A percentile compares a stretch with the other conserved stretches of the same genome.
phyloP scores from a whole-genome alignment of 192 early-diverging fungal genomes.

The Pilobolus umbonatus region DNA sequence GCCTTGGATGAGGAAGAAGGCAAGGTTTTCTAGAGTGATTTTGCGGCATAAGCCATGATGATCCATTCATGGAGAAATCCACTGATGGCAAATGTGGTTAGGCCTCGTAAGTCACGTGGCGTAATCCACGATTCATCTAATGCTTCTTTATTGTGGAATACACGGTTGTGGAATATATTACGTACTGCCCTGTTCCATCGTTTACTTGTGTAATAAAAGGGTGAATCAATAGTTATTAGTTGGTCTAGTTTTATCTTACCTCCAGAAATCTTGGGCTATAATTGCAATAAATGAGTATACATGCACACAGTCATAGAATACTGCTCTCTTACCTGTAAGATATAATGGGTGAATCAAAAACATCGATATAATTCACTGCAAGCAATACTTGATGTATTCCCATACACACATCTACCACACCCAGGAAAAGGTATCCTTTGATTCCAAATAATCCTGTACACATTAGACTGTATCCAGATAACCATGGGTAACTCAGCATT shows the following conservation, averaged over 20 bases:
- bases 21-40: conserved; percentile 20
- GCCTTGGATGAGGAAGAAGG: conserved; percentile 14
- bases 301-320: too few relatives aligned
- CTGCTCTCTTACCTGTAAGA: too few relatives aligned
- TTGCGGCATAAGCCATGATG: conserved; percentile 11
- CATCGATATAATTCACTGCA: conserved; percentile 12
- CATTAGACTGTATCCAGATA: too few relatives aligned
- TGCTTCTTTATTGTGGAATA: conserved; percentile 8
- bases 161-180: conserved; percentile 7
- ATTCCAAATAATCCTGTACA: conserved; percentile 15
- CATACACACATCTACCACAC: conserved; percentile 9
- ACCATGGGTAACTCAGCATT: too few relatives aligned
- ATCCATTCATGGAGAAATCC: conserved; percentile 16
- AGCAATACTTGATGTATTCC: conserved; percentile 1
- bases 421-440: conserved; percentile 16
- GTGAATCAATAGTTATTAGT: not conserved
- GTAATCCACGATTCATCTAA: not conserved
- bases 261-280: conserved; percentile 19
- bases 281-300: too few relatives aligned
- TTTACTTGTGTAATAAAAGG: not conserved
- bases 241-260: not conserved
- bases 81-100: conserved; percentile 6
- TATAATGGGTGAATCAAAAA: conserved; percentile 20
- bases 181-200: conserved; percentile 24
- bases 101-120: not conserved